Base-by-base conservation (phyloP, 371 early-diverging fungal species). In the Mucor racemosus region DNA sequence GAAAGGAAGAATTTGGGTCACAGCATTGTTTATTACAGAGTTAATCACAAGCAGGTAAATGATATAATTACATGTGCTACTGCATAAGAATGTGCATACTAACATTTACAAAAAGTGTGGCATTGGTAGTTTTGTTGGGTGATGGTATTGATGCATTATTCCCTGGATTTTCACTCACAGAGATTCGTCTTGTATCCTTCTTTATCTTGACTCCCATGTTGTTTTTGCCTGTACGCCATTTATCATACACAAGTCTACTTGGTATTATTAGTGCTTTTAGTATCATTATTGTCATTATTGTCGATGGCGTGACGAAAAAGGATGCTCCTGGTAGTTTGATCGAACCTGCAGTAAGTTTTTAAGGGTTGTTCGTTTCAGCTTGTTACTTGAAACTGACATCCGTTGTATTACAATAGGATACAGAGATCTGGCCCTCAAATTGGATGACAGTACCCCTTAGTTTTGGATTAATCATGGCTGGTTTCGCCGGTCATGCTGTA, bases 1-100 rank as follows among this genome's bases (percentile, higher is more conserved):
- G 8, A 62, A 67, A 17, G 90, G 88, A 8, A 79, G 89, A 50
- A 59, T 79, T 15, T 65, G 69, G 19, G 76, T 88, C 13, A 72
- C 83, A 5, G 21, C 73, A 10, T 60, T 94, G 19, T 91, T 91
- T 71, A 72, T 86, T 46, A 68, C 87, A 13, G 92, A 94, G 66
- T 75, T 93, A 21, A 73, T 89, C 26, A 87, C 89, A 17, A 82
- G 88, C 59, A 84, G 86, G 69, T 79, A 75, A 63, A 31, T 14
- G 35, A 53, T 33, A 5, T 13, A 17, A 38, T 38, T 65, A 38
- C 31, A 56, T 33, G 8, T 26, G 5, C n/a, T 44, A 19, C 36
- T 57, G 36, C 15, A 17, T 53, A 48, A 11, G 5, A 7, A 4
- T 26, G 14, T 26, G 3, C 78, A 39, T 75, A 76, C 31, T 38